Evolutionary conservation across 1,139 yeast genomes (phyloP), one percentile per base, ranked within the genome.

Genomic region (Geotrichum aggregatum): DNA sequence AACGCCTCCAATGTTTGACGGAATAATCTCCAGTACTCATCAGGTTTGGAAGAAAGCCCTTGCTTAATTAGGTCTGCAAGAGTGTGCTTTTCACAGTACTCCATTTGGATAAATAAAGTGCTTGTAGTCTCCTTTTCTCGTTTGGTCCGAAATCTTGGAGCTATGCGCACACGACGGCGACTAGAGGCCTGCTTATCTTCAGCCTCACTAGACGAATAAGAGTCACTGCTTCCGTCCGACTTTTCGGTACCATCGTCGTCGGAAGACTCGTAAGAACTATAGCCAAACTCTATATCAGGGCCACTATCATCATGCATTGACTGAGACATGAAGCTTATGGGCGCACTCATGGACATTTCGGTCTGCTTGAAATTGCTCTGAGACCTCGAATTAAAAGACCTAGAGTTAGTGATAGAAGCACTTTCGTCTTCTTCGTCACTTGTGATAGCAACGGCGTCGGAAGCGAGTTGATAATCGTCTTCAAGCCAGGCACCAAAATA

Each of bases 401-500:
- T 54, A 2, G 55, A 54, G 1, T 55, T 55, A 6, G 47, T 47
- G 2, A 44, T 41, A 18, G 11, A 16, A 7, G 50, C 57, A 41
- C 43, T 47, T 22, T 54, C 55, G 18, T 52, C 50, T 14, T 47
- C 53, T 14, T 42, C 49, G 24, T 59, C 63, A 8, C 56, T 54
- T 5, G 59, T 54, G 1, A 45, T 59, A 1, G 50, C 48, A 3
- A 44, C 55, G 31, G 52, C 55, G 16, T 55, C 61, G 7, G 56
- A 47, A 33, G 67, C 56, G 14, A 22, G 19, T 14, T 47, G 53
- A 52, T 66, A 66, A 41, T 82, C 80, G 51, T 84, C 87, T 64
- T 92, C 98, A 2, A 92, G 79, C 99, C 98, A 94, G 0, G 98
- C 95, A 1, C 97, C 95, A 69, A 87, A 92, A 66, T 94, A 94